Base-by-base conservation (phyloP, 345 rosid species). In the Physaria fendleri region DNA sequence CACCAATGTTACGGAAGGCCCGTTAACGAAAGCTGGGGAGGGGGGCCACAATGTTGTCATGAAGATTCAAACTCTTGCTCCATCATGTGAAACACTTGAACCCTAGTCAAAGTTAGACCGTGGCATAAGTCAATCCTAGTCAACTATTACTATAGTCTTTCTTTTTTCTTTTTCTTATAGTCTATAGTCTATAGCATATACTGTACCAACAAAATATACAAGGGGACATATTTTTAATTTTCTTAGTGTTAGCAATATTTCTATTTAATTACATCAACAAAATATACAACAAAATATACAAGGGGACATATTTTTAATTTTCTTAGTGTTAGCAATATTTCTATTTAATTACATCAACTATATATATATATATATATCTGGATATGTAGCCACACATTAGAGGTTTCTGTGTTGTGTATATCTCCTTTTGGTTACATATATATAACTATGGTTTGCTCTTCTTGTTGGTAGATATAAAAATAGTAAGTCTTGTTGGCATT, bases 1-100 rank as follows among this genome's bases (percentile, higher is more conserved):
- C 16, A 34, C 27, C 48, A 54, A n/a, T 67, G 42, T 45, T 74
- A 58, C 20, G 75, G 85, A 18, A 65, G 87, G 72, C 84, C 79
- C 0, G 74, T 83, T 40, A 78, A 71, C 14, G 81, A 83, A 2
- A 75, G 76, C 37, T 78, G 81, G 79, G 82, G 80, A 0, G 65
- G 79, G 25, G 77, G 83, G 6, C 48, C 21, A 13, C 41, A 21
- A 0, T 29, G 64, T 1, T 32, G 51, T 66, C 51, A 56, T 34
- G 73, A 18, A 71, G 73, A 15, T 69, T 58, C 32, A 4, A 70
- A 77, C 71, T 65, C 75, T 2, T 87, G 95, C 68, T 64, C 59
- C 13, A 65, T 80, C 48, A 74, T 82, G 83, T 82, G 65, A 82
- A 49, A 39, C 43, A 20, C 20, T 20, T 32, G 23, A 38, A 39